phyloP scores from a whole-genome alignment of 2,329 filamentous ascomycete species.

The Pestalotiopsis sp. region DNA sequence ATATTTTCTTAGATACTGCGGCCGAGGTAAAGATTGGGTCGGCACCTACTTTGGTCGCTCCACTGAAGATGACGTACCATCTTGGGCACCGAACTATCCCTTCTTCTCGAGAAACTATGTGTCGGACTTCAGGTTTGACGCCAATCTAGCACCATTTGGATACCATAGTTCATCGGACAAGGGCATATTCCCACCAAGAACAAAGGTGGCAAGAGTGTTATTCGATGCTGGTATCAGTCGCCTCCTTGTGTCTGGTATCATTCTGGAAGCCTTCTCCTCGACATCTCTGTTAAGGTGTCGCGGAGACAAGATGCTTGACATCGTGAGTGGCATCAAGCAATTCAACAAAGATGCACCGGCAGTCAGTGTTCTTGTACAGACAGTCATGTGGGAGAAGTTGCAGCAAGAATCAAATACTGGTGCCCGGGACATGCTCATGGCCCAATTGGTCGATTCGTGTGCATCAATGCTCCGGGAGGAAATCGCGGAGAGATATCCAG shows the following conservation, averaged over 20 bases:
- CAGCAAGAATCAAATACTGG: background rate
- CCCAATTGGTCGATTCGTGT: background rate
- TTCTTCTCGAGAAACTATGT: too few relatives aligned
- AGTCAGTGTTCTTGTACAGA: background rate
- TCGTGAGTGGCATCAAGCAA: background rate
- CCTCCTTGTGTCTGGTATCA: background rate
- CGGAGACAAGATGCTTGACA: background rate
- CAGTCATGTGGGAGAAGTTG: background rate
- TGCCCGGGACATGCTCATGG: background rate
- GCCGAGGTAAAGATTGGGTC: too few relatives aligned
- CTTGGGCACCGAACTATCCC: too few relatives aligned
- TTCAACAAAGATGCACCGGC: background rate
- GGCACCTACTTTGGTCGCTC: too few relatives aligned
- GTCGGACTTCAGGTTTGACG: too few relatives aligned
- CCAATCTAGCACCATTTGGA: background rate
- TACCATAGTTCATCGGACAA: background rate
- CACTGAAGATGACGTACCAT: too few relatives aligned
- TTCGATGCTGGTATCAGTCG: background rate
- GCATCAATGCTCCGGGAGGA: background rate
- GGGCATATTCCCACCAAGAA: background rate
- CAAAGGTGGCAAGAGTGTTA: background rate
- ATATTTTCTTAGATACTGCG: background rate
- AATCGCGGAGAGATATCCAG: background rate
- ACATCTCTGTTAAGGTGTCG: background rate
- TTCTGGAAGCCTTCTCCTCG: background rate